Base-by-base conservation (phyloP, 164 flowering plant species). In the Brasenia schreberi region DNA sequence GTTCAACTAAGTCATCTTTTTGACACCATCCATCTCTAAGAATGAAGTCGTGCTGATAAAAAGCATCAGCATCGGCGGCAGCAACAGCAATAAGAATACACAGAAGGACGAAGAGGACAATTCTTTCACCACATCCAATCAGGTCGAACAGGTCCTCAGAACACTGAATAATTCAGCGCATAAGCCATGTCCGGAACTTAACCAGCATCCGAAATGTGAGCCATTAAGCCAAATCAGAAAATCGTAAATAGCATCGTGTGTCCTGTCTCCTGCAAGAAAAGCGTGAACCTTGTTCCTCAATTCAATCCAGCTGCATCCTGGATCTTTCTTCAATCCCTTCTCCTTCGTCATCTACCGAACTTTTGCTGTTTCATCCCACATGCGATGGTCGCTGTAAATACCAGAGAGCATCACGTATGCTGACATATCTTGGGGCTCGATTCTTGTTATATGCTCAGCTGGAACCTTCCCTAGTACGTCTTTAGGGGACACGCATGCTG, bases 281-380 rank as follows among this genome's bases (percentile, higher is more conserved):
- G 69, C 68, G 65, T 71, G 69, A n/a, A 67, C 63, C 49, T 45
- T 65, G 60, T 70, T 75, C 33, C 71, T 65, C 69, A 81, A 69
- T 45, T 79, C 84, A 59, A 66, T 81, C 81, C 86, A 81, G 65
- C 84, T 83, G 66, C 74, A 69, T 17, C 82, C 84, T 11, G 76
- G 63, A 56, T 81, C 84, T 68, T 83, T 83, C 74, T 76, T 81
- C 67, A 83, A 42, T 33, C 68, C 75, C 69, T 75, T 82, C 62
- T 74, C 76, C 67, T 77, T 75, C 72, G 75, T 76, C 4, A 44
- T 19, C 65, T 67, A 66, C 52, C 84, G 75, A 9, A 80, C 63
- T 52, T 68, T 33, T 11, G 78, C 80, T 18, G 64, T 53, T 70
- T 79, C 81, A 63, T 71, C 70, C 84, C 80, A 80, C 82, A 78